Base-by-base conservation (phyloP, 139 green algal species). In the Pseudopediastrum boryanum region DNA sequence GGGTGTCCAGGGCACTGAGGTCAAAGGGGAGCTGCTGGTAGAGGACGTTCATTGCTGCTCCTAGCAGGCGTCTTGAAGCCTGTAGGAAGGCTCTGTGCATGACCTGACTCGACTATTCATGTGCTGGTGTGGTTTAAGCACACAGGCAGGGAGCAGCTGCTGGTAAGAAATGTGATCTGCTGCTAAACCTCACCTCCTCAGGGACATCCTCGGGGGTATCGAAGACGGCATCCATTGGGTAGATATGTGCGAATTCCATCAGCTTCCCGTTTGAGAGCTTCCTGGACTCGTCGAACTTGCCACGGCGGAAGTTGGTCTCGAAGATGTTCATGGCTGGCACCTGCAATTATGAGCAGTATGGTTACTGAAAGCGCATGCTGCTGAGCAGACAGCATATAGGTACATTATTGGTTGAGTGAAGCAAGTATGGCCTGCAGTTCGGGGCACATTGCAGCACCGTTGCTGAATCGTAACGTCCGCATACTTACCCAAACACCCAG, bases 221-320 rank as follows among this genome's bases (percentile, higher is more conserved):
- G 64, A 94, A 99, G 9, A 98, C 94, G n/a, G 96, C 96, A 76
- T 99, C 96, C 95, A 99, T 97, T 42, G 95, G 91, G 87, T 98
- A 99, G 68, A 98, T 90, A 71, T 98, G 88, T 27, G 85, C 85
- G 81, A 99, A 98, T 71, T 98, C 94, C 89, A 99, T 92, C 51
- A 99, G 79, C 7, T 54, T 75, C 38, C 96, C 96, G 82, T 99
- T 89, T 7, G 91, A 92, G 38, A 99, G 90, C 82, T 94, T 96
- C 48, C 96, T 85, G 58, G 69, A 91, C 58, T 94, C 93, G 75
- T 99, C 96, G 81, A 99, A 99, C 89, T 99, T 99, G 67, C 96
- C 96, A 13, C 89, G 82, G 12, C 88, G 82, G 31, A 96, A 84
- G 63, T 75, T 93, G 58, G 86, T 97, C 85, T 99, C 94, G 76